Base-by-base conservation (phyloP, 78 protist genomes). In the Dictyostelium brefeldianum region DNA sequence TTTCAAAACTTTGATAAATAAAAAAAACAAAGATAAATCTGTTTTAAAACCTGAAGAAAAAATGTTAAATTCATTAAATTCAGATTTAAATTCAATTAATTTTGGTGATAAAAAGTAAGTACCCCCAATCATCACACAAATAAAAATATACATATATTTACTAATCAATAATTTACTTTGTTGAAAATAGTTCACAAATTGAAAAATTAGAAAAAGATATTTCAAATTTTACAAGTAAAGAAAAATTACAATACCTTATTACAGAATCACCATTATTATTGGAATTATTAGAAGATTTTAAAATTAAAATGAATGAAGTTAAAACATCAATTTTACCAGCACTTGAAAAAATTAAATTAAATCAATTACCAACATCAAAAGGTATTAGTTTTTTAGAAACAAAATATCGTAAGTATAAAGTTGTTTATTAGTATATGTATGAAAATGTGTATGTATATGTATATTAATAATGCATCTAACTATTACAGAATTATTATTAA, bases 301-400 rank as follows among this genome's bases (percentile, higher is more conserved):
- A 92, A 67, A 1, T 50, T 48, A 82, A 94, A 77, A 70, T 94
- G 22, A 18, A 6, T 41, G 85, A 74, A 73, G 64, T 92, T 8
- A 71, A 70, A 78, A 43, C n/a, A 31, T 78, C 90, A 59, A 31
- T 96, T 43, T 41, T 47, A 59, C 91, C 94, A 70, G 50, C 78
- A 36, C 15, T 91, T 9, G 92, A 84, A 43, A 69, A 75, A 56
- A 90, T 81, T 4, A 51, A 80, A 31, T 3, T 2, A 3, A 91
- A 82, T 47, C 81, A 89, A 73, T 47, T 96, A 29, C 95, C 90
- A 79, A 96, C 96, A 9, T 15, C 51, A 9, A 80, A 75, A 64
- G 97, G 96, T 22, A 90, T 94, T 22, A 48, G 87, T 59, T 95
- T 91, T 79, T 81, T 95, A 22, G 96, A 95, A 75, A 75, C 94